Base-by-base conservation (phyloP, 768 basidiomycete genomes). In the Pleurotus salmoneostramineus region DNA sequence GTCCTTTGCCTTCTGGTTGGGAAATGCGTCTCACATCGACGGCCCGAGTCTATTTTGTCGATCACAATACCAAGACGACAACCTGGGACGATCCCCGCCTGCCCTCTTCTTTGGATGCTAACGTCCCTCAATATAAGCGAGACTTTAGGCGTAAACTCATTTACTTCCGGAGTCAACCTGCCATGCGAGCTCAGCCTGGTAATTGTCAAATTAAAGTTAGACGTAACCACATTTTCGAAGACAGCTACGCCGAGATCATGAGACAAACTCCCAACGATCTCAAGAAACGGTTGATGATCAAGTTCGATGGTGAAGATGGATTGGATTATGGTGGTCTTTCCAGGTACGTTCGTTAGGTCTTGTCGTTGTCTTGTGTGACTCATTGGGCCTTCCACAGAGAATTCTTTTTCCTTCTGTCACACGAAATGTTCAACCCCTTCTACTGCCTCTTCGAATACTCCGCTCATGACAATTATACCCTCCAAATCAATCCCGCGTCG, bases 401-500 rank as follows among this genome's bases (percentile, higher is more conserved):
- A 76, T 99, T 98, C 81, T 99, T 99, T 83, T 99, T 98, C 90
- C 77, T 99, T 58, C 83, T 99, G 49, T 98, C 96, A 35, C 97
- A 99, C 71, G 97, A 98, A 74, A 98, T 99, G 97, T 98, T 99
- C 81, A 97, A 98, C 73, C 97, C 97, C 21, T 98, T 99, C 83
- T 98, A 99, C 75, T 98, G 97, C 72, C 80, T 99, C 8, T 99
- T 99, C 75, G 97, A 99, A 75, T 99, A 99, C 74, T 98, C 97
- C 1, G 97, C 97, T 15, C 96, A 98, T 76, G 97, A 98, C 80
- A 98, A 99, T 74, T 99, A 99, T 70, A 98, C 97, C 7, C 88
- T 99, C 32, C 97, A 99, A 74, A 98, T 99, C 73, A 98, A 98
- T 74, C 96, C 96, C 10, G 95, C 94, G 7, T 97, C 95, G 35